A percentile compares a stretch with the other conserved stretches of the same genome.
These are phyloP conservation scores for Tetracentron sinense DNA, from an alignment of 164 flowering plant species.

Conservation along the genomic window DNA sequence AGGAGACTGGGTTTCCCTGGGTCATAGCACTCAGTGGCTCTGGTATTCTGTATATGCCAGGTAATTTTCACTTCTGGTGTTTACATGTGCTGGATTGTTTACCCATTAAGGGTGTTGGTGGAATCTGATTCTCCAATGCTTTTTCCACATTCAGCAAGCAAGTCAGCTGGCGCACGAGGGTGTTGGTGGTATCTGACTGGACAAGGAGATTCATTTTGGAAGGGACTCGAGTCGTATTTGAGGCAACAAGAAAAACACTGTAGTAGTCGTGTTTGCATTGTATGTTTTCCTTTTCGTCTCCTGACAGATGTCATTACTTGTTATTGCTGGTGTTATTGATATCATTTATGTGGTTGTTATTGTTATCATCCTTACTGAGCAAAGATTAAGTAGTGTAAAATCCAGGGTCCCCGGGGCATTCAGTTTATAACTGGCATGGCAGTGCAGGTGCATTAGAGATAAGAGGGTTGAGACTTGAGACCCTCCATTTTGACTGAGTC, in stretches of 20 bases:
- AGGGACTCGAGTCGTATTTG: conserved; percentile 84
- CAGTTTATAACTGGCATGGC: no score
- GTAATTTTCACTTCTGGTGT: conserved; percentile 31
- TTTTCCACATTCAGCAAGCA: conserved; percentile 55
- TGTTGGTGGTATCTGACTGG: conserved; percentile 87
- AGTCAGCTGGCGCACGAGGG: conserved; percentile 95
- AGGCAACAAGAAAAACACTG: conserved; percentile 3
- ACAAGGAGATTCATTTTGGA: conserved; percentile 70
- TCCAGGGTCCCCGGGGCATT: no score
- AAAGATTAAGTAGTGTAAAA: no score
- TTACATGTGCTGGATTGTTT: background rate
- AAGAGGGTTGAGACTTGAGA: no score
- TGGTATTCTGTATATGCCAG: conserved; percentile 98
- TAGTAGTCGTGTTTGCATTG: no score
- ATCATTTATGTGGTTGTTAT: no score
- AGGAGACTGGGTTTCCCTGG: conserved; percentile 93
- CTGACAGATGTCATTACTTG: no score
- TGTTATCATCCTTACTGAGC: no score
- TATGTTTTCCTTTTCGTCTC: no score
- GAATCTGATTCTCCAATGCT: background rate
- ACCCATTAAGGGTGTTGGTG: background rate
- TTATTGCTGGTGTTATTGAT: no score
- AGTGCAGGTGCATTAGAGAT: no score
- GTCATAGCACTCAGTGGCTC: conserved; percentile 89
- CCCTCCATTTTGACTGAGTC: no score